Percentiles rank a stretch among this genome's conserved stretches.
phyloP scores from a whole-genome alignment of 495 filamentous ascomycete species.

The Aspergillus sparsus region DNA sequence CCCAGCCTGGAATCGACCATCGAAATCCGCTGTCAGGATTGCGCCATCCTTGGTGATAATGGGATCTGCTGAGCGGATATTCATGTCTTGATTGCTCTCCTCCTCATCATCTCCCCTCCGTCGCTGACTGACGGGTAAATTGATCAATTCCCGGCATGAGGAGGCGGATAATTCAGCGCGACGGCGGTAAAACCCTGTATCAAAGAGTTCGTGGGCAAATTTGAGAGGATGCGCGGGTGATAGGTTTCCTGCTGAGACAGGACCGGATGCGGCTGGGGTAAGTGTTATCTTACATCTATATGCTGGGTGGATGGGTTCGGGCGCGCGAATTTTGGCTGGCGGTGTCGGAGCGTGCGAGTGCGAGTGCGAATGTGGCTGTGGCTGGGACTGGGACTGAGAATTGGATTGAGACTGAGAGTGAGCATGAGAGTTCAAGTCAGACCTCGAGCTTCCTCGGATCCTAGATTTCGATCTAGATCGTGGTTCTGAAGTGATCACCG shows the following conservation, averaged over 20 bases:
- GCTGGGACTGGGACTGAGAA: not conserved
- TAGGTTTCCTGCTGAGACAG: not conserved
- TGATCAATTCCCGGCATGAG: constrained; percentile 38
- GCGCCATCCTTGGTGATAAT: constrained; percentile 15
- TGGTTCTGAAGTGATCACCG: not conserved
- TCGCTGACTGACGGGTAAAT: constrained; percentile 28
- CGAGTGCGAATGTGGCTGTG: not conserved
- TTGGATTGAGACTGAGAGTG: not conserved
- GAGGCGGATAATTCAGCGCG: constrained; percentile 34
- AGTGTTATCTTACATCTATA: not conserved
- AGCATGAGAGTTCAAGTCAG: no score
- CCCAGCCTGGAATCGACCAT: constrained; percentile 9
- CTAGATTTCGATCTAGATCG: constrained; percentile 1
- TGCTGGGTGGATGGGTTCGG: constrained; percentile 8
- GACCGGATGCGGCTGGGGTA: constrained; percentile 5
- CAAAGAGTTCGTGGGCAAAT: constrained; percentile 31
- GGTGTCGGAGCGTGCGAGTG: not conserved
- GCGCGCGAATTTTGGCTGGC: not conserved
- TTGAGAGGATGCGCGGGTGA: constrained; percentile 8
- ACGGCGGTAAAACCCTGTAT: constrained; percentile 36
- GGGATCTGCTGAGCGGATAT: not conserved
- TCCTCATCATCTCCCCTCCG: constrained; percentile 3
- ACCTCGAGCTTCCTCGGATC: no score
- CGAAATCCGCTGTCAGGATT: constrained; percentile 33
- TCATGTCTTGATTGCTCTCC: not conserved